Evolutionary conservation across 257 asterid genomes (phyloP).

Genomic region (Rhazya stricta): DNA sequence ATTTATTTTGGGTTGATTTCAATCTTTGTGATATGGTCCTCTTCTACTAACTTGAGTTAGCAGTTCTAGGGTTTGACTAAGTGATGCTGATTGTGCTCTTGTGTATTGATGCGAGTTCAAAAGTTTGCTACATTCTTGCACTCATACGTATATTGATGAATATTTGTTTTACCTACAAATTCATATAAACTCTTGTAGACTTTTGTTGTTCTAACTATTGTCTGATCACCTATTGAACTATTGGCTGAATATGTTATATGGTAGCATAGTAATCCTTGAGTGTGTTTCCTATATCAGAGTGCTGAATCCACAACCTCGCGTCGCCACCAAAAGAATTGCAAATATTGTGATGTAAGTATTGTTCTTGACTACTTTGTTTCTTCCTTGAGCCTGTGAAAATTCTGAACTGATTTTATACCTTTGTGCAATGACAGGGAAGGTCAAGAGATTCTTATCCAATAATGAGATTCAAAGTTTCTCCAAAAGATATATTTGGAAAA

Average conservation of each 20-base stretch:
- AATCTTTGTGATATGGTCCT: neutral
- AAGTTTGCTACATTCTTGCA: neutral
- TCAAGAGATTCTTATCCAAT: conserved; percentile 52
- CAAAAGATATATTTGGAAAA: conserved; percentile 63
- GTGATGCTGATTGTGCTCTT: conserved; percentile 1
- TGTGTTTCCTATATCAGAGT: conserved; percentile 44
- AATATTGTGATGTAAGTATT: conserved; percentile 78
- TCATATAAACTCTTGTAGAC: neutral
- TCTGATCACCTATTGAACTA: neutral
- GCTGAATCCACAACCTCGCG: conserved; percentile 30
- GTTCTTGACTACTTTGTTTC: conserved; percentile 17
- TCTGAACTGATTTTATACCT: conserved; percentile 20
- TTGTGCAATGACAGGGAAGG: conserved; percentile 53
- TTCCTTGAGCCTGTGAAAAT: conserved; percentile 16
- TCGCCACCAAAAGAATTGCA: conserved; percentile 41
- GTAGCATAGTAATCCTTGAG: neutral
- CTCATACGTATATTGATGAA: neutral
- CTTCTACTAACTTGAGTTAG: neutral
- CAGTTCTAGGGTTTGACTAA: neutral
- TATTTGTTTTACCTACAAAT: neutral
- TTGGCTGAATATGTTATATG: neutral
- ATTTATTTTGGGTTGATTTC: neutral
- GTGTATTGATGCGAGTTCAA: neutral
- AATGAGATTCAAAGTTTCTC: conserved; percentile 69
- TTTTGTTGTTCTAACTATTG: neutral